Evolutionary conservation across 768 basidiomycete species (phyloP).

Genomic region (Kwoniella europaea): DNA sequence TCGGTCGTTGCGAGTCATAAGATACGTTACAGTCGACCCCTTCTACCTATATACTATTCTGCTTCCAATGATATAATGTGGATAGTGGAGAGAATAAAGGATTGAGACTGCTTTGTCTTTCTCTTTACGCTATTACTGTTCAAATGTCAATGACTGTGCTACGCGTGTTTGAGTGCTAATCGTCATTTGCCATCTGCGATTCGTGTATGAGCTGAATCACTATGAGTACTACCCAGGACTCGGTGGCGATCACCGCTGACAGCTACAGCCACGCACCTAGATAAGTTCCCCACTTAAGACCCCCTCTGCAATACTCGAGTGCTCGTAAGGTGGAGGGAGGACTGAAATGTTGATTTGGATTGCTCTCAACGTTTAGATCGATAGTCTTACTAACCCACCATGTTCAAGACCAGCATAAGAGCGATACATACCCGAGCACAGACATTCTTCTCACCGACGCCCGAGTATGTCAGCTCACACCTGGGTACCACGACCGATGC

Average conservation of each 20-base stretch:
- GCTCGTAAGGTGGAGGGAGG: neutral
- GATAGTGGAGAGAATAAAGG: neutral
- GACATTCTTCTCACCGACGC: constrained; percentile 41
- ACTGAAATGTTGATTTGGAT: neutral
- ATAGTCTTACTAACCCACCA: neutral
- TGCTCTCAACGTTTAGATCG: neutral
- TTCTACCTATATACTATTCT: too few species aligned
- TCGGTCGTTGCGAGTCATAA: neutral
- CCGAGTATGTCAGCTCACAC: constrained; percentile 19
- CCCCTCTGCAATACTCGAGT: neutral
- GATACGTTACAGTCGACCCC: too few species aligned
- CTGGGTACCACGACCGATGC: constrained; percentile 10
- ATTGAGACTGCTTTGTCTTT: neutral
- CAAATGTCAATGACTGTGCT: too few species aligned
- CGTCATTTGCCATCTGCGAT: too few species aligned
- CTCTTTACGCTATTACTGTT: neutral
- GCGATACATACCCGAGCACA: constrained; percentile 22
- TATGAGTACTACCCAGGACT: too few species aligned
- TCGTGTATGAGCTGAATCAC: too few species aligned
- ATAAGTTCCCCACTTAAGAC: neutral
- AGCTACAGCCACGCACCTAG: neutral
- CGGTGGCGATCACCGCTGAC: too few species aligned
- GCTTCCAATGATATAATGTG: neutral
- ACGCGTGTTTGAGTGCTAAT: neutral
- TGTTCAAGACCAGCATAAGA: neutral